phyloP scores from a whole-genome alignment of 1,284 basidiomycete species.

The Malassezia obtusa region DNA sequence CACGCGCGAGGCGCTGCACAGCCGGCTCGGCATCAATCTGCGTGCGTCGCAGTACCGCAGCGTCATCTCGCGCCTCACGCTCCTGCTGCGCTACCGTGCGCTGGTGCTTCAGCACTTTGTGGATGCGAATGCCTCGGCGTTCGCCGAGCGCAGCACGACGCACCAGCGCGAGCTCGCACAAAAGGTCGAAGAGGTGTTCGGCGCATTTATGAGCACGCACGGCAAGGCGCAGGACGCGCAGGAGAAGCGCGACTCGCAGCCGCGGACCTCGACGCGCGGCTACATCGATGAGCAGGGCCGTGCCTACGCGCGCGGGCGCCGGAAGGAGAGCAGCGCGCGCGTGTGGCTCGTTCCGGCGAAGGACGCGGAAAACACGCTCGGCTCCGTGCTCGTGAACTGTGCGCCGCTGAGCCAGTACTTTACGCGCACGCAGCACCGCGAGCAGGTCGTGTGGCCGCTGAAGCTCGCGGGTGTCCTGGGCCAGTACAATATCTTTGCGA shows the following conservation, averaged over 20 bases:
- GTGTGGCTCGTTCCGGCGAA: conserved; percentile 85
- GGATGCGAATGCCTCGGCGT: background rate
- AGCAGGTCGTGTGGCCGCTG: conserved; percentile 69
- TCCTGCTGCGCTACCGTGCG: conserved; percentile 62
- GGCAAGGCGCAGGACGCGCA: conserved; percentile 14
- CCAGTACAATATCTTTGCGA: conserved; percentile 80
- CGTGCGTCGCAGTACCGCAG: conserved; percentile 65
- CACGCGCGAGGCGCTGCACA: conserved; percentile 56
- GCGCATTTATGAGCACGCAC: conserved; percentile 26
- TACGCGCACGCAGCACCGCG: conserved; percentile 64
- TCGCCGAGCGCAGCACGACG: conserved; percentile 2
- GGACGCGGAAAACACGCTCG: conserved; percentile 19
- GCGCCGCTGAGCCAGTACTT: conserved; percentile 70
- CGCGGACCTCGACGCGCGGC: conserved; percentile 7
- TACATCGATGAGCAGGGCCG: conserved; percentile 24
- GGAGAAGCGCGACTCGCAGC: background rate
- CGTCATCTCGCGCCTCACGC: conserved; percentile 59
- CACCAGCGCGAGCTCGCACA: conserved; percentile 15
- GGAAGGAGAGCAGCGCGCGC: conserved; percentile 49
- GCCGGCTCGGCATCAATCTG: conserved; percentile 57
- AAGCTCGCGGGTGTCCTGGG: conserved; percentile 75
- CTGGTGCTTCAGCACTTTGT: conserved; percentile 38
- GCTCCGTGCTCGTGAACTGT: conserved; percentile 72
- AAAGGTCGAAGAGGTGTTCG: conserved; percentile 24
- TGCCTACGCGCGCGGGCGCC: conserved; percentile 31